These are phyloP conservation scores for Nakazawaea wyomingensis DNA, from an alignment of 805 yeast genomes.

Conservation along the genomic window DNA sequence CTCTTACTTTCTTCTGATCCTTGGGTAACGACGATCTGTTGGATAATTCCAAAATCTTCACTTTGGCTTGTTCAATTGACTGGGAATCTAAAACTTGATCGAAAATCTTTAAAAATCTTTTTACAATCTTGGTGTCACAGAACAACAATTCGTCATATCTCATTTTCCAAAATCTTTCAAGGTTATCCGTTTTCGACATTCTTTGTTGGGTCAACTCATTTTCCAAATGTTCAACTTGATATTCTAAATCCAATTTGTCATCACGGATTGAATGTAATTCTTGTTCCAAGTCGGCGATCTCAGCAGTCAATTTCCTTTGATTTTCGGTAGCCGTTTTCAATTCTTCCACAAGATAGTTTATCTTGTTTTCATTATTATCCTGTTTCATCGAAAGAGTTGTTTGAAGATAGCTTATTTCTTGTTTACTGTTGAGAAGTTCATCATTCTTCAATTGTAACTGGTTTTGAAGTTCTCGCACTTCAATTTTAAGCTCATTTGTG, in stretches of 20 bases:
- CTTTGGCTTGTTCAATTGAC: slow-evolving; percentile 55
- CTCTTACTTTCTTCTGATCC: slow-evolving; percentile 24
- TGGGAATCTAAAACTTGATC: slow-evolving; percentile 51
- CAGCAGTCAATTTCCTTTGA: slow-evolving; percentile 38
- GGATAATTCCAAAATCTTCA: slow-evolving; percentile 39
- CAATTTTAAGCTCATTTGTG: slow-evolving; percentile 18
- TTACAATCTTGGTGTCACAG: slow-evolving; percentile 40
- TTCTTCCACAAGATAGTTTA: slow-evolving; percentile 13
- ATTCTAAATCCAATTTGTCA: slow-evolving; percentile 32
- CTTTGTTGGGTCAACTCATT: slow-evolving; percentile 29
- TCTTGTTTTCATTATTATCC: slow-evolving; percentile 3
- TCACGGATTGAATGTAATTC: slow-evolving; percentile 32
- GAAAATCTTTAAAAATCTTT: slow-evolving; percentile 44
- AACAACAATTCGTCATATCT: slow-evolving; percentile 37
- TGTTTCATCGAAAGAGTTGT: background rate
- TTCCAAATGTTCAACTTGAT: slow-evolving; percentile 32
- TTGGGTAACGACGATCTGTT: slow-evolving; percentile 20
- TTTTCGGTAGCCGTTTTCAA: slow-evolving; percentile 32
- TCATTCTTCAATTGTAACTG: background rate
- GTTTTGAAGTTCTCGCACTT: slow-evolving; percentile 1
- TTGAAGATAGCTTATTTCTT: background rate
- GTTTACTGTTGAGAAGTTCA: slow-evolving; percentile 4
- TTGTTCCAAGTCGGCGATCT: slow-evolving; percentile 37
- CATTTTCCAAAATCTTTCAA: slow-evolving; percentile 29
- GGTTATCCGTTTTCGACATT: slow-evolving; percentile 12